These are phyloP conservation scores for Talaromyces pinophilus DNA, from an alignment of 2,329 filamentous ascomycete species.

Conservation along the genomic window DNA sequence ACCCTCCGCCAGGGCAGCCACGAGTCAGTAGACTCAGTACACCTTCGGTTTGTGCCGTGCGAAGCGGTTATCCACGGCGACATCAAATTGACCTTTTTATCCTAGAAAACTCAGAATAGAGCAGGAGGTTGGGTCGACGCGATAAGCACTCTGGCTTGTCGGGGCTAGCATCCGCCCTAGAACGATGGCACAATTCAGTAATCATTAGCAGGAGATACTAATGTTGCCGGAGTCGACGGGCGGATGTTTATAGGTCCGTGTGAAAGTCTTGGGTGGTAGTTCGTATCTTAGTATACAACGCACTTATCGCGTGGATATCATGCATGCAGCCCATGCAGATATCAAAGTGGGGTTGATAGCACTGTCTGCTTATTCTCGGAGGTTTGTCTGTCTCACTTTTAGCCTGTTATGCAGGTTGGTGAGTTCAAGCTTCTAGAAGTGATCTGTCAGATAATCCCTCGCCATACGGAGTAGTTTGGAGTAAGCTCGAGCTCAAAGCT, in stretches of 20 bases:
- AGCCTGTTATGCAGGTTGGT: too few relatives aligned
- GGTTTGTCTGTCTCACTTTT: neutral
- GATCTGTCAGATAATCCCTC: neutral
- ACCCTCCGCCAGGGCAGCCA: neutral
- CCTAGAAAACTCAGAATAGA: neutral
- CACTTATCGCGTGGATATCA: slow-evolving; percentile 4
- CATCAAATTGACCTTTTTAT: neutral
- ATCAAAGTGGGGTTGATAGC: neutral
- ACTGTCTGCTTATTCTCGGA: neutral
- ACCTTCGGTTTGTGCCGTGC: neutral
- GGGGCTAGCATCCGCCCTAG: neutral
- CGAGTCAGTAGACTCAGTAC: slow-evolving; percentile 7
- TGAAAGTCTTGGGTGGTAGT: neutral
- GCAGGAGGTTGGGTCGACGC: neutral
- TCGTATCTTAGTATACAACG: neutral
- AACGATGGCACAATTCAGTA: neutral
- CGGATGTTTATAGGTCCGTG: neutral
- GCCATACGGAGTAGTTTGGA: neutral
- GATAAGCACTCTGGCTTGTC: neutral
- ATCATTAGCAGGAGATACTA: neutral
- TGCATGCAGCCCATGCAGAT: neutral
- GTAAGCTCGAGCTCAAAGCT: neutral
- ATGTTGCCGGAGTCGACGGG: neutral
- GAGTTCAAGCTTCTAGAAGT: neutral
- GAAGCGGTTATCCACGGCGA: neutral